Base-by-base conservation (phyloP, 306 rosid genomes). In the Boehmeria nivea region DNA sequence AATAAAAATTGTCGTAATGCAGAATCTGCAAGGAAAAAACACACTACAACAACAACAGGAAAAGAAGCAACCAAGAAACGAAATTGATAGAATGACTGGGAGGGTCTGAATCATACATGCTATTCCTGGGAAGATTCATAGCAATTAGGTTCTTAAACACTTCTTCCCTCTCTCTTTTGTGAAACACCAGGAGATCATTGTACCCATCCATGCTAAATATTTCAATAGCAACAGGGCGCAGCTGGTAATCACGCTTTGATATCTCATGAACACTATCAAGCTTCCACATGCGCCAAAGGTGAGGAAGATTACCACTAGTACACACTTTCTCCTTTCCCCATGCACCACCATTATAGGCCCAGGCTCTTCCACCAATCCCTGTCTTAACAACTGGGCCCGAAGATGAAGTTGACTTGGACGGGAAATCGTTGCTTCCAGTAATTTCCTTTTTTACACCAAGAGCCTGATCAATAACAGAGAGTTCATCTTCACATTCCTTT, bases 191-290 rank as follows among this genome's bases (percentile, higher is more conserved):
- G 62, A 93, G 95, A 80, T 93, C 99, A 65, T 93, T 93, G 59
- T 89, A 93, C 58, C 99, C 99, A 77, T 93, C 99, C 96, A 93
- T 93, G 82, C 99, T 93, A 81, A 93, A 93, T 72, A 93, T 88
- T 78, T 93, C 99, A 60, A 93, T 61, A 74, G 99, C 99, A 55
- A 93, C 99, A 45, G 99, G 99, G 59, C 99, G 99, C 66, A 93
- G 79, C 76, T 93, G 99, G 78, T 85, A 93, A 83, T 93, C 99
- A 79, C 99, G 96, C 80, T 93, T 93, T 74, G 88, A 68, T 76
- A 93, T 82, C 84, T 93, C 99, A 79, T 88, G 99, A 73, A 93
- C 95, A 68, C 96, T 88, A 72, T 83, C 80, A 69, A 85, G 89
- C 75, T 93, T 88, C 99, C 99, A 93, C 99, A 93, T 93, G 54